phyloP scores from a whole-genome alignment of 441 rosid species.

The Pelargonium fulgidum region DNA sequence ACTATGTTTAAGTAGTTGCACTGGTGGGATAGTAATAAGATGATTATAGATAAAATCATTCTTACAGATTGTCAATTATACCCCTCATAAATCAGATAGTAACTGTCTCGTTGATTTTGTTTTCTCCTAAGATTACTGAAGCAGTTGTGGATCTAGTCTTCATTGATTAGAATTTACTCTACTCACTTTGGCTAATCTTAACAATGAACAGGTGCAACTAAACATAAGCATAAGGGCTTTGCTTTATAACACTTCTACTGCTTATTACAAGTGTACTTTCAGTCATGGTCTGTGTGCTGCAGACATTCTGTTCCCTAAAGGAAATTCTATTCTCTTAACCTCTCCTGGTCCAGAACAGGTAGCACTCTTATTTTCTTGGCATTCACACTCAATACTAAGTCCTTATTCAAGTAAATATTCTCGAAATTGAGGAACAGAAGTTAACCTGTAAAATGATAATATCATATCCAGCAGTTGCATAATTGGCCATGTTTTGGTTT shows the following conservation, averaged over 20 bases:
- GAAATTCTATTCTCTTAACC: slow-evolving; percentile 59
- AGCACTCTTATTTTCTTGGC: slow-evolving; percentile 13
- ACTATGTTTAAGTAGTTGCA: not conserved
- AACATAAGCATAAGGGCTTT: slow-evolving; percentile 47
- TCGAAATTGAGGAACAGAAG: too few species aligned
- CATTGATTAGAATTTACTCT: not conserved
- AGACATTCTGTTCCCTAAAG: slow-evolving; percentile 53
- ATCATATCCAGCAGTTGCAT: not conserved
- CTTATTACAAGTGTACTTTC: slow-evolving; percentile 74
- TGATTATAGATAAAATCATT: not conserved
- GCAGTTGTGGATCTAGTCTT: not conserved
- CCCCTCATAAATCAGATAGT: not conserved
- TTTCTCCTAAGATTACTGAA: not conserved
- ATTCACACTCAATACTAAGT: not conserved
- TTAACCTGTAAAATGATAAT: too few species aligned
- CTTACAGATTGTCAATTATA: not conserved
- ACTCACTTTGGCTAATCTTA: slow-evolving; percentile 5
- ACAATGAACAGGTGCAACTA: slow-evolving; percentile 53
- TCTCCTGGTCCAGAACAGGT: slow-evolving; percentile 64
- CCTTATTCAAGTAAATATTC: not conserved
- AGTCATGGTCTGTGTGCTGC: slow-evolving; percentile 43
- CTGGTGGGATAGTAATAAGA: not conserved
- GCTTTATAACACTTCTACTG: slow-evolving; percentile 62
- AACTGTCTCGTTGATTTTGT: not conserved
- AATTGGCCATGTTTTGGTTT: not conserved